Evolutionary conservation across 208 protist species (phyloP).

Genomic region (Trypanosoma scelopori): DNA sequence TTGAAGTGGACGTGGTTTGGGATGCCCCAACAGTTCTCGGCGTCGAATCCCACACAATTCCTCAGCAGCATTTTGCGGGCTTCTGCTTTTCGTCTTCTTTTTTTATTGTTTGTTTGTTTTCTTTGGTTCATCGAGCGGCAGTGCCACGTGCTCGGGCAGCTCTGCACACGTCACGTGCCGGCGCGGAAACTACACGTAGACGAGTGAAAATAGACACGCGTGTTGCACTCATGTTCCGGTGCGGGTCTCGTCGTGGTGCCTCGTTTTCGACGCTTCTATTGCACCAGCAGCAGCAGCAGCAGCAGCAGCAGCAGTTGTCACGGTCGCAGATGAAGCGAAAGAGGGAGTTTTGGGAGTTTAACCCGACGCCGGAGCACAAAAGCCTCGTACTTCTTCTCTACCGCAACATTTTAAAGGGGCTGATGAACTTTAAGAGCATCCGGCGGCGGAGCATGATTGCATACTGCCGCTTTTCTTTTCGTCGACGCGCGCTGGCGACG

Average conservation of each 20-base stretch:
- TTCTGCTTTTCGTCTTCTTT: constrained; percentile 29
- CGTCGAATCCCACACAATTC: no score
- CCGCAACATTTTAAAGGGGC: constrained; percentile 78
- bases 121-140: background rate
- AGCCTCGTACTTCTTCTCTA: constrained; percentile 80
- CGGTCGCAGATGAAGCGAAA: constrained; percentile 12
- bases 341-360: constrained; percentile 70
- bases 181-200: background rate
- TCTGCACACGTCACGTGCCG: background rate
- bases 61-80: background rate
- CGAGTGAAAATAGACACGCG: background rate
- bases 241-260: background rate
- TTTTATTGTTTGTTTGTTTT: constrained; percentile 9
- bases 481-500: constrained; percentile 66
- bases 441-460: constrained; percentile 79
- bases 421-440: constrained; percentile 79
- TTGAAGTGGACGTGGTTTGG: no score
- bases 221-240: constrained; percentile 16
- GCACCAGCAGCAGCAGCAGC: background rate
- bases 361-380: constrained; percentile 64
- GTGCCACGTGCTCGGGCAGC: no score
- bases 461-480: constrained; percentile 78
- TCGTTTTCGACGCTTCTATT: constrained; percentile 4
- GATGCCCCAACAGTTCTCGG: no score
- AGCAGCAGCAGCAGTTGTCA: no score